phyloP scores from a whole-genome alignment of 1,139 yeast genomes.

The Zhuliangozyma blackwelliae region DNA sequence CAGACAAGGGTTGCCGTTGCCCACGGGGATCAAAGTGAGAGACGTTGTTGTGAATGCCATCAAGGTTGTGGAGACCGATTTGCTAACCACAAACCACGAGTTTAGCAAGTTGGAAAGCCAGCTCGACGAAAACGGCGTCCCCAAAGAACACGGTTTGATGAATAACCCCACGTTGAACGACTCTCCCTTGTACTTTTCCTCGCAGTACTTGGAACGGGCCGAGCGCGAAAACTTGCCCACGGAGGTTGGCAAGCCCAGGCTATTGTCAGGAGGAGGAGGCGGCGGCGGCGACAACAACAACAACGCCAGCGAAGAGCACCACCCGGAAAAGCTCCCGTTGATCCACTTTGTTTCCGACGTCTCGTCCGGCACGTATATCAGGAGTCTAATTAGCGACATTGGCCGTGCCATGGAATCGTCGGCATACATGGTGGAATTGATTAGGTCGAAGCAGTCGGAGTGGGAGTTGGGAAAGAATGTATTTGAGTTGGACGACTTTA shows the following conservation, averaged over 20 bases:
- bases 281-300: no score
- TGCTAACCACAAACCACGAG: constrained; percentile 52
- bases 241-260: constrained; percentile 25
- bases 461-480: constrained; percentile 76
- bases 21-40: constrained; percentile 73
- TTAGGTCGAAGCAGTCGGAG: constrained; percentile 71
- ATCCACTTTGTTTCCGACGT: constrained; percentile 74
- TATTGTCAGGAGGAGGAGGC: no score
- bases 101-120: constrained; percentile 50
- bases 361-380: constrained; percentile 92
- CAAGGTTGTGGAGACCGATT: constrained; percentile 48
- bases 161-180: constrained; percentile 62
- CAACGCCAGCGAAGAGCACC: constrained; percentile 19
- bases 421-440: constrained; percentile 85
- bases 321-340: constrained; percentile 49
- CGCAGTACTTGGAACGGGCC: constrained; percentile 43
- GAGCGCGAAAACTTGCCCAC: constrained; percentile 29
- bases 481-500: constrained; percentile 63
- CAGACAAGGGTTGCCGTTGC: constrained; percentile 79
- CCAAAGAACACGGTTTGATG: constrained; percentile 42
- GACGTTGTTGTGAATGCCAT: constrained; percentile 60
- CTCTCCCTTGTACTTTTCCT: constrained; percentile 56
- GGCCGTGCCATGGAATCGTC: constrained; percentile 79
- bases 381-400: constrained; percentile 84
- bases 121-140: constrained; percentile 48